Evolutionary conservation across 164 flowering plant genomes (phyloP), one percentile per base, ranked within the genome.

Genomic region (Macadamia integrifolia): DNA sequence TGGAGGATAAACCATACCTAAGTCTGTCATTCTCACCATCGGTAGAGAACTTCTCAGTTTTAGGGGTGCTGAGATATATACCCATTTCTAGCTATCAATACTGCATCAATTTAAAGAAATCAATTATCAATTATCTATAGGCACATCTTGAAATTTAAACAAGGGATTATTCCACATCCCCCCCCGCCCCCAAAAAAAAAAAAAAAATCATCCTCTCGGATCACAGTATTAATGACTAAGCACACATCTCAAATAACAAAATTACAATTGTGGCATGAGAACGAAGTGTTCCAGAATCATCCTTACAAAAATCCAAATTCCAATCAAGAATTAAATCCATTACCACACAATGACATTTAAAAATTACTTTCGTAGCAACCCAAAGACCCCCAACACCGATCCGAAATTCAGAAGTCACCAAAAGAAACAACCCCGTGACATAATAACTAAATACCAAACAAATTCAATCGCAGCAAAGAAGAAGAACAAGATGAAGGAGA

Each of bases 41-140:
- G 73, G 86, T 90, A 11, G 94, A 87, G 40, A 78, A 80, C 69
- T 89, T 89, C 43, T 89, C 94, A 13, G 91, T 89, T 74, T 86
- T 87, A 1, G 94, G 94, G 18, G 86, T 82, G 64, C 94, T 89
- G 32, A 89, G 85, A 73, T 89, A 89, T 73, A 83, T 79, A 49
- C 94, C 94, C 94, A 89, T 86, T 65, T 75, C 60, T 61, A 55
- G 17, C 13, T 12, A 32, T 31, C 14, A 53, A 9, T 53, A 9
- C 40, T 42, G 9, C 30, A 50, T 11, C 46, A 61, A 42, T 18
- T 48, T 10, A 14, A 23, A 23, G 6, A 6, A 67, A 67, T 17
- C 67, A 48, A 31, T 12, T 14, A 52, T 13, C 17, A 17, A 52
- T 13, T 1, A 52, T 1, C 40, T 52, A 52, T 10, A 13, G 3